Evolutionary conservation across 2,329 filamentous ascomycete species (phyloP).

Genomic region (Cyanodermella asteris): DNA sequence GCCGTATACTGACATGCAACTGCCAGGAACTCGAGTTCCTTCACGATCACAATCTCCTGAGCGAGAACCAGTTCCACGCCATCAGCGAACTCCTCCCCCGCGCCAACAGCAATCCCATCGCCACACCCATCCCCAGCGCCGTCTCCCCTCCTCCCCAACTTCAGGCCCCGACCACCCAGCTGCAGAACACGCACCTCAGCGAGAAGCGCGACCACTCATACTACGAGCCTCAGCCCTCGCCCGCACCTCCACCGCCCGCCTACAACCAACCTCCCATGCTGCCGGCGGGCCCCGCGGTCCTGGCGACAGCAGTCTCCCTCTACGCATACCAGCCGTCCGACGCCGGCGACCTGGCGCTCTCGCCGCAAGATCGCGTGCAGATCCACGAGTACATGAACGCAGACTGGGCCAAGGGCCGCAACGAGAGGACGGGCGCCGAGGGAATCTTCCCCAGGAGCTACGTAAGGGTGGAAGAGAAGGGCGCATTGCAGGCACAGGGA

Average conservation of each 20-base stretch:
- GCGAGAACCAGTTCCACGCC: constrained; percentile 48
- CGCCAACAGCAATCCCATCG: no score
- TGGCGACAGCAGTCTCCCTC: constrained; percentile 57
- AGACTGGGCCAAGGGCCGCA: constrained; percentile 90
- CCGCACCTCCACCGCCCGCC: constrained; percentile 24
- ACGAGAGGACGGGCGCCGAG: constrained; percentile 59
- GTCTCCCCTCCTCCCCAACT: constrained; percentile 14
- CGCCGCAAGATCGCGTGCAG: constrained; percentile 57
- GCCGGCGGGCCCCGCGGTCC: constrained; percentile 22
- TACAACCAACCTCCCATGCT: constrained; percentile 26
- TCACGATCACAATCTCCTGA: constrained; percentile 60
- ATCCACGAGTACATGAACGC: constrained; percentile 87
- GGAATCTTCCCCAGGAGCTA: constrained; percentile 94
- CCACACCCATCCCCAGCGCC: constrained; percentile 23
- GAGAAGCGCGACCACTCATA: constrained; percentile 15
- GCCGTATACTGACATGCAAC: constrained; percentile 5
- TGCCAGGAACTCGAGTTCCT: constrained; percentile 73
- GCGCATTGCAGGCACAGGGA: constrained; percentile 17
- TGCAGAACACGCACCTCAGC: constrained; percentile 17
- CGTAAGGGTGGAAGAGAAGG: constrained; percentile 48
- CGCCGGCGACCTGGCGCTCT: constrained; percentile 58
- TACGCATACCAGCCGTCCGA: constrained; percentile 69
- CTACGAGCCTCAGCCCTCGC: constrained; percentile 21
- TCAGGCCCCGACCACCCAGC: constrained; percentile 13
- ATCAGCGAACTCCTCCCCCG: constrained; percentile 57